These are phyloP conservation scores for Ustilago vetiveriae DNA, from an alignment of 1,284 basidiomycete genomes.

Conservation along the genomic window DNA sequence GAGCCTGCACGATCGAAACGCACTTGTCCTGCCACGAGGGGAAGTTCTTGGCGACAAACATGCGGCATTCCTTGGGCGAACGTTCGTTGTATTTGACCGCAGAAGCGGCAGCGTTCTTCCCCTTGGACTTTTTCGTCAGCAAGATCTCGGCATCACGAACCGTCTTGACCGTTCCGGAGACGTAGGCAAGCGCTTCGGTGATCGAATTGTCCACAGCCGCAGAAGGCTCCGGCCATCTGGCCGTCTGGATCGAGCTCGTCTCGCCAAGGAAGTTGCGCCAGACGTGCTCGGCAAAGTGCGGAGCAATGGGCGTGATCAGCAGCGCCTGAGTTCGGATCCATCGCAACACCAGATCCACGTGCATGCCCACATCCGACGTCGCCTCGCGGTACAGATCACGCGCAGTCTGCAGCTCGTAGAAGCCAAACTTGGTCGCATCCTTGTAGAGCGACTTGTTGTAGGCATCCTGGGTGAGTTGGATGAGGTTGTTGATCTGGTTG, in stretches of 20 bases:
- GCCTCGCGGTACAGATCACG: slow-evolving; percentile 98
- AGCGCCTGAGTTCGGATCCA: slow-evolving; percentile 86
- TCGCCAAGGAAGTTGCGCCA: slow-evolving; percentile 79
- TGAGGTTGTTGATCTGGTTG: slow-evolving; percentile 87
- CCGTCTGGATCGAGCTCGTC: slow-evolving; percentile 82
- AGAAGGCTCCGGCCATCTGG: slow-evolving; percentile 76
- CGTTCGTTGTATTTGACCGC: slow-evolving; percentile 60
- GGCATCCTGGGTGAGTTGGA: slow-evolving; percentile 76
- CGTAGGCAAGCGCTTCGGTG: slow-evolving; percentile 74
- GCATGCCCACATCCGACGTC: slow-evolving; percentile 84
- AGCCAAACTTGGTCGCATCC: slow-evolving; percentile 91
- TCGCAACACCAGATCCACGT: slow-evolving; percentile 76
- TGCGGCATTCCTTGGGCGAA: slow-evolving; percentile 78
- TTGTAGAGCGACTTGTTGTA: slow-evolving; percentile 85
- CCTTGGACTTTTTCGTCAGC: slow-evolving; percentile 57
- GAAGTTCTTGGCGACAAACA: slow-evolving; percentile 90
- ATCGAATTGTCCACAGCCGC: slow-evolving; percentile 73
- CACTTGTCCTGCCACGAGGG: slow-evolving; percentile 92
- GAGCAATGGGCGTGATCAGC: slow-evolving; percentile 86
- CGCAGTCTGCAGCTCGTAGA: slow-evolving; percentile 91
- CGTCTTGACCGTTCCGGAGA: slow-evolving; percentile 83
- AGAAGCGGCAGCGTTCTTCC: slow-evolving; percentile 33
- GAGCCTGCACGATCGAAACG: slow-evolving; percentile 78
- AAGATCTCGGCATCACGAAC: slow-evolving; percentile 85
- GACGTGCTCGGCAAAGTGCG: slow-evolving; percentile 94